These are phyloP conservation scores for Vigna reflexopilosa DNA, from an alignment of 306 rosid species.

Conservation along the genomic window DNA sequence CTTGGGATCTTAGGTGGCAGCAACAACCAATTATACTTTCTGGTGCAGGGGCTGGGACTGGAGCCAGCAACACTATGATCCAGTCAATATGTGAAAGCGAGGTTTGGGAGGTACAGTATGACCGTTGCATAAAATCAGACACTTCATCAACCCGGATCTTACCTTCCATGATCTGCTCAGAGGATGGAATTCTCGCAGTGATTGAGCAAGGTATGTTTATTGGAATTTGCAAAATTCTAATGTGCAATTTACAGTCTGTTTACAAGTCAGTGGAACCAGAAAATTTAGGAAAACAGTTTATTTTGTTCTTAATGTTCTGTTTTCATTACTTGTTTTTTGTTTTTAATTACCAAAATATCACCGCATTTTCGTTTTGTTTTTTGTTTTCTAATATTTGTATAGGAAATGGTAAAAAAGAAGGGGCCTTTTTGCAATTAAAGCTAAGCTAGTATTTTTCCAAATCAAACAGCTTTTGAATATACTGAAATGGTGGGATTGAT, in stretches of 20 bases:
- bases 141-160: constrained; percentile 73
- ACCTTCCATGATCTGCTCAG: constrained; percentile 90
- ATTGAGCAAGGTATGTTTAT: constrained; percentile 75
- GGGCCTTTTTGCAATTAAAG: not conserved
- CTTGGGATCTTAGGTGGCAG: constrained; percentile 96
- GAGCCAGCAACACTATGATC: constrained; percentile 47
- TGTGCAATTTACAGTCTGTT: constrained; percentile 23
- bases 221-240: constrained; percentile 30
- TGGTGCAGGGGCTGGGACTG: constrained; percentile 65
- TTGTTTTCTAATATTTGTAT: not conserved
- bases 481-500: constrained; percentile 30
- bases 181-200: constrained; percentile 87
- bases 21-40: constrained; percentile 87
- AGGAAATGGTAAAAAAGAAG: not conserved
- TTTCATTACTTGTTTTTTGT: not conserved
- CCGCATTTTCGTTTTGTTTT: not conserved
- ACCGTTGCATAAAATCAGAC: constrained; percentile 67
- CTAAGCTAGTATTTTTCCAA: not conserved
- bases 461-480: not conserved
- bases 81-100: constrained; percentile 81
- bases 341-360: not conserved
- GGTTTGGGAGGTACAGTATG: constrained; percentile 98
- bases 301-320: not conserved
- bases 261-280: not conserved
- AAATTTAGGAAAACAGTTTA: not conserved